These are phyloP conservation scores for Euphrasia arctica DNA, from an alignment of 305 asterid species.

Conservation along the genomic window DNA sequence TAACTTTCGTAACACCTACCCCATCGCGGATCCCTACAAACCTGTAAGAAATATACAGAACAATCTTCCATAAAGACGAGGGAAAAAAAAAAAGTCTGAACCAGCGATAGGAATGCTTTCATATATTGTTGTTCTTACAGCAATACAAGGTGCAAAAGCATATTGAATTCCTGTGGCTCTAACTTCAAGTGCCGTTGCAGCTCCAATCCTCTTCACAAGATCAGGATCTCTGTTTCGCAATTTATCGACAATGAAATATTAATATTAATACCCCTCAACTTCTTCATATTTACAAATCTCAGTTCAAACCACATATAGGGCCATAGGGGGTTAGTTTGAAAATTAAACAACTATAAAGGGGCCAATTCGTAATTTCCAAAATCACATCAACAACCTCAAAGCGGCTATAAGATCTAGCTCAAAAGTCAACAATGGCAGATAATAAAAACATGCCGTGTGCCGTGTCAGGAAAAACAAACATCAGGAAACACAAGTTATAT, in stretches of 20 bases:
- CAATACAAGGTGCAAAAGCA: slow-evolving; percentile 83
- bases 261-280: no score
- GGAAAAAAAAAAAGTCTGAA: not conserved
- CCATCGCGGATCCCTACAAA: slow-evolving; percentile 72
- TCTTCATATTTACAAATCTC: no score
- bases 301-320: no score
- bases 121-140: slow-evolving; percentile 42
- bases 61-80: not conserved
- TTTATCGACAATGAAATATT: not conserved
- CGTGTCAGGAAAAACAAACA: not conserved
- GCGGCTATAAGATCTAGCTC: not conserved
- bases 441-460: not conserved
- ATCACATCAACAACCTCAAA: no score
- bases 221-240: slow-evolving; percentile 56
- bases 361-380: no score
- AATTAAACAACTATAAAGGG: no score
- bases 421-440: slow-evolving; percentile 21
- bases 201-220: slow-evolving; percentile 71
- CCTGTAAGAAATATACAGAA: slow-evolving; percentile 33
- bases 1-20: slow-evolving; percentile 66
- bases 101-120: not conserved
- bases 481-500: slow-evolving; percentile 11
- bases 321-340: no score
- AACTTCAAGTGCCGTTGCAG: slow-evolving; percentile 88
- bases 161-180: slow-evolving; percentile 86